Evolutionary conservation across 352 stramenopile species (phyloP).

Genomic region (Phytophthora crassamura): DNA sequence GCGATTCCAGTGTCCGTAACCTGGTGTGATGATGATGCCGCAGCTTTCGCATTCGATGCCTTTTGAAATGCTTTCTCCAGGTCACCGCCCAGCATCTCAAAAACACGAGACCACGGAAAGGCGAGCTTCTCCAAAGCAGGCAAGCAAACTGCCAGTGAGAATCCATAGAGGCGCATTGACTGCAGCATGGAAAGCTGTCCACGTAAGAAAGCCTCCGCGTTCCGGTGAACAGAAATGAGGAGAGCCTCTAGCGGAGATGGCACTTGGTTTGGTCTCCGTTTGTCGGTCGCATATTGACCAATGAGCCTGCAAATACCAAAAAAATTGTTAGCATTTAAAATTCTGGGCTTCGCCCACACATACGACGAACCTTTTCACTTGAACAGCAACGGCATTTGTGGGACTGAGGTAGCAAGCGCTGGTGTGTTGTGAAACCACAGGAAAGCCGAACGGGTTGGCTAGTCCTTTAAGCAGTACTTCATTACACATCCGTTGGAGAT

Average conservation of each 20-base stretch:
- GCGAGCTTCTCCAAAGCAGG: slow-evolving; percentile 78
- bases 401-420: slow-evolving; percentile 77
- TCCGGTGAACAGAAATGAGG: slow-evolving; percentile 71
- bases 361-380: slow-evolving; percentile 66
- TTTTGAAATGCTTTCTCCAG: slow-evolving; percentile 45
- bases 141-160: slow-evolving; percentile 54
- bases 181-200: slow-evolving; percentile 75
- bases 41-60: slow-evolving; percentile 25
- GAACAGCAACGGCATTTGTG: slow-evolving; percentile 58
- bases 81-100: slow-evolving; percentile 59
- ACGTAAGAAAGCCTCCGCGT: slow-evolving; percentile 77
- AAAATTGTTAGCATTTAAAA: slow-evolving; percentile 10
- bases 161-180: slow-evolving; percentile 68
- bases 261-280: slow-evolving; percentile 48
- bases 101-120: slow-evolving; percentile 79
- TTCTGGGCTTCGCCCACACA: too few relatives aligned
- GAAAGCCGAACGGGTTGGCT: slow-evolving; percentile 77
- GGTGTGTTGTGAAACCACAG: slow-evolving; percentile 83
- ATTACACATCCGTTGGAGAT: slow-evolving; percentile 69
- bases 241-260: slow-evolving; percentile 70
- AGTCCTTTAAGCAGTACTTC: slow-evolving; percentile 82
- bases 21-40: slow-evolving; percentile 35
- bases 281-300: slow-evolving; percentile 54
- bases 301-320: slow-evolving; percentile 51
- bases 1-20: slow-evolving; percentile 37